These are phyloP conservation scores for Arachis monticola DNA, from an alignment of 331 rosid genomes.

Conservation along the genomic window DNA sequence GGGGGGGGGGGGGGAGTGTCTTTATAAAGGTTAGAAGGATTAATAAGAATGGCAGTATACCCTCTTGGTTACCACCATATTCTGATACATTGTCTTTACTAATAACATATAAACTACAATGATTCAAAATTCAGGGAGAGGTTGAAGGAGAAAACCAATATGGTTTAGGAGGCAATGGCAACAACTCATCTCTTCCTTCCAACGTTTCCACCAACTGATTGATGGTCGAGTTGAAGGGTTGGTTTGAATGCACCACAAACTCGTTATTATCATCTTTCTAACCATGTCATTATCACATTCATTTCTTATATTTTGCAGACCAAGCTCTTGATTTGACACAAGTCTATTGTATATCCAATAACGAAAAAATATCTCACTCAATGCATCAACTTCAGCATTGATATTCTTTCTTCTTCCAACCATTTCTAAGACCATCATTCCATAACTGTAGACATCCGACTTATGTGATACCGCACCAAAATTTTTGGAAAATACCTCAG, in stretches of 20 bases:
- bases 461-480: slow-evolving; percentile 32
- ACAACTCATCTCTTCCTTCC: slow-evolving; percentile 11
- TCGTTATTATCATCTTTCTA: background rate
- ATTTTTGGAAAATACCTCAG: slow-evolving; percentile 25
- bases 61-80: too few species aligned
- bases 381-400: background rate
- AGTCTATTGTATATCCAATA: slow-evolving; percentile 32
- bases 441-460: slow-evolving; percentile 42
- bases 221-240: background rate
- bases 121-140: background rate
- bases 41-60: too few species aligned
- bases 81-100: too few species aligned
- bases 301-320: background rate
- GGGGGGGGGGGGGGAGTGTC: too few species aligned
- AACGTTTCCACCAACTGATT: slow-evolving; percentile 31
- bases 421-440: slow-evolving; percentile 46
- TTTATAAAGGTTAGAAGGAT: too few species aligned
- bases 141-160: background rate
- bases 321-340: slow-evolving; percentile 19
- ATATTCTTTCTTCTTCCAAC: slow-evolving; percentile 33
- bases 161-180: slow-evolving; percentile 28
- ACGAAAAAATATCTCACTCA: slow-evolving; percentile 35
- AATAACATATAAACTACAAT: background rate
- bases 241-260: background rate
- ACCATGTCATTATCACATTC: background rate